Evolutionary conservation across 1,284 basidiomycete species (phyloP).

Genomic region (Papiliotrema laurentii): DNA sequence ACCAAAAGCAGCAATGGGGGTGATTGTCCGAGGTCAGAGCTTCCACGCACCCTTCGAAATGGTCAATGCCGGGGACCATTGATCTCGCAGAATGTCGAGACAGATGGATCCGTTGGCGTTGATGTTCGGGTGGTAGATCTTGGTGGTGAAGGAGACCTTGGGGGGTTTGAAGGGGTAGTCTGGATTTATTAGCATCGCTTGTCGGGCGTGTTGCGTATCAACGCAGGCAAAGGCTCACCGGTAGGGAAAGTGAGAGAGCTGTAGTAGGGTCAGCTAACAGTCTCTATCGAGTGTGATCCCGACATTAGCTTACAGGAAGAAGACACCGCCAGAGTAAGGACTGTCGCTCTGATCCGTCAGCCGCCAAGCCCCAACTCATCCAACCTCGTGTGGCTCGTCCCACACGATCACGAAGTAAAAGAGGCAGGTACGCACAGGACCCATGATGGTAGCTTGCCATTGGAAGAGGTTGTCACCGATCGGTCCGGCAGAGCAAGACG

Average conservation of each 20-base stretch:
- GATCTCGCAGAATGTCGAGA: conserved; percentile 93
- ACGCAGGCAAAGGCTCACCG: conserved; percentile 16
- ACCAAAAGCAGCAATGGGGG: not conserved
- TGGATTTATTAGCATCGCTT: conserved; percentile 44
- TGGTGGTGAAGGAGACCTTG: conserved; percentile 98
- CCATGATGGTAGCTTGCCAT: conserved; percentile 98
- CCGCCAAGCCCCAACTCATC: conserved; percentile 2
- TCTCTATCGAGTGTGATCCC: not conserved
- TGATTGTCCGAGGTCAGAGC: not conserved
- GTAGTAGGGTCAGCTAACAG: too few relatives aligned
- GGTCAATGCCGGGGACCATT: conserved; percentile 97
- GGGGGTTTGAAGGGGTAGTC: conserved; percentile 99
- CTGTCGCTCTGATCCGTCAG: conserved; percentile 67
- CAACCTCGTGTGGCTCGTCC: too few relatives aligned
- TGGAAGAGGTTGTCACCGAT: conserved; percentile 96
- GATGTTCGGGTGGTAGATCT: conserved; percentile 59
- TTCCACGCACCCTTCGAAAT: conserved; percentile 83
- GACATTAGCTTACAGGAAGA: conserved; percentile 65
- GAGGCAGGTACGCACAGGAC: conserved; percentile 62
- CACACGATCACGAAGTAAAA: not conserved
- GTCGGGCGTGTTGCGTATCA: not conserved
- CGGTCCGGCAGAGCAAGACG: conserved; percentile 94
- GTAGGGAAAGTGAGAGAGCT: conserved; percentile 51
- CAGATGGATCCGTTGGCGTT: conserved; percentile 87
- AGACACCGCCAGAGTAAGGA: conserved; percentile 92